Conservation (phyloP, 768 basidiomycete genomes). For the Boletus subcaerulescens region DNA sequence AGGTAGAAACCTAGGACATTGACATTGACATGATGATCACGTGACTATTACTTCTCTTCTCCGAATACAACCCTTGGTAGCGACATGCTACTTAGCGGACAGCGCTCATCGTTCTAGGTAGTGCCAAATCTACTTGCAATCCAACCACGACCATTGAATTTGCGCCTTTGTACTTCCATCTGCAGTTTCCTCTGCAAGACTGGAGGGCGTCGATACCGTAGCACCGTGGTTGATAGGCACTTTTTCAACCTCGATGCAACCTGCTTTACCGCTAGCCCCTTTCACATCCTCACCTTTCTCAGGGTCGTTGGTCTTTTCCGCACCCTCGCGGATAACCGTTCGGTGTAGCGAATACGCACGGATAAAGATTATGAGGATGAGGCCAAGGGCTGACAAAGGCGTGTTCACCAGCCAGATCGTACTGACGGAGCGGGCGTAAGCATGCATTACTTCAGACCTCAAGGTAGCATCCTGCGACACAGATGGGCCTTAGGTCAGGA, state of each 20-base stretch:
- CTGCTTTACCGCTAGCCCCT: not conserved
- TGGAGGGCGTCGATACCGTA: conserved; percentile 1
- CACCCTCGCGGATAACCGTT: conserved; percentile 11
- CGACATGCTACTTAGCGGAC: too few relatives aligned
- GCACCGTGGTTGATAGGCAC: not conserved
- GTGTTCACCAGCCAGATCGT: conserved; percentile 40
- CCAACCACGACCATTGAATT: too few relatives aligned
- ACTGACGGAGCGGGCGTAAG: conserved; percentile 36
- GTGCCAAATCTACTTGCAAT: too few relatives aligned
- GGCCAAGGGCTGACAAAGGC: conserved; percentile 29
- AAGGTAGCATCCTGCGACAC: conserved; percentile 27
- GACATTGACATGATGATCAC: not conserved
- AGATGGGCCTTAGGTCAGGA: conserved; percentile 3
- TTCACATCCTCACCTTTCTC: conserved; percentile 24
- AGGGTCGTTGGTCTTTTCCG: conserved; percentile 22
- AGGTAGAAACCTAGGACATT: not conserved
- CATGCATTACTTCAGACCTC: conserved; percentile 34
- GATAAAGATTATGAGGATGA: conserved; percentile 34
- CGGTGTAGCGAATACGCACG: conserved; percentile 37
- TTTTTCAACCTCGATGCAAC: not conserved
- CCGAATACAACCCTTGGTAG: too few relatives aligned
- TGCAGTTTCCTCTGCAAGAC: not conserved
- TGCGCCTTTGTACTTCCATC: not conserved
- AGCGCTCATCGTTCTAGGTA: too few relatives aligned
- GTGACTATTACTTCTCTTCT: not conserved